Conservation (phyloP, 73 alveolate species). For the Paramecium biaurelia region DNA sequence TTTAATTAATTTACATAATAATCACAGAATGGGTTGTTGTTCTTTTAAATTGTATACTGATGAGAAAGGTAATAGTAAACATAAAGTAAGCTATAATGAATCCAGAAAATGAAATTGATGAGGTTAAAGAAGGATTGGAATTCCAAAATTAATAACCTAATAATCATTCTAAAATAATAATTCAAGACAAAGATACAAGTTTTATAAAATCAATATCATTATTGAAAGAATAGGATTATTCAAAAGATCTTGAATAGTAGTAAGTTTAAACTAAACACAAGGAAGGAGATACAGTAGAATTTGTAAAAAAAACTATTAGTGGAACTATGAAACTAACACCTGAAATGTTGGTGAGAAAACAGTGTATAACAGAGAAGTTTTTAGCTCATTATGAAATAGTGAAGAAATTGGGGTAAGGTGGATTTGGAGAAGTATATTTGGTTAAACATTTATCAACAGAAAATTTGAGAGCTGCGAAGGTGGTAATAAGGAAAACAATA, state of each 20-base stretch:
- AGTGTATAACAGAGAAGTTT: conserved; percentile 6
- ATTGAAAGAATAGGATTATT: not conserved
- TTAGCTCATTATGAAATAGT: conserved; percentile 26
- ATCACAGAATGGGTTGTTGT: not conserved
- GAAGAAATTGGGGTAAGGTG: conserved; percentile 43
- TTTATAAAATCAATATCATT: not conserved
- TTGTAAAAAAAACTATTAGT: not conserved
- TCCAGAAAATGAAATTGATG: not conserved
- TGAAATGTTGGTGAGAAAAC: conserved; percentile 40
- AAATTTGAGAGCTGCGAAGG: conserved; percentile 52
- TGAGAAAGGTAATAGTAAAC: not conserved
- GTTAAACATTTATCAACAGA: conserved; percentile 46
- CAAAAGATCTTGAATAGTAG: not conserved
- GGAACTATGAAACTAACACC: conserved; percentile 1
- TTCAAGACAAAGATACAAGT: not conserved
- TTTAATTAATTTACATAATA: not conserved
- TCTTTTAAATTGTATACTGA: not conserved
- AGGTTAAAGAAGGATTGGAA: not conserved
- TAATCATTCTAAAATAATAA: not conserved
- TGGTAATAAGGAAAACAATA: conserved; percentile 10
- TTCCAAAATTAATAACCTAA: not conserved
- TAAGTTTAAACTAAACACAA: not conserved
- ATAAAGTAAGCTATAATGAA: not conserved
- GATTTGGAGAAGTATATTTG: conserved; percentile 56
- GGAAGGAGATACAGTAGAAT: not conserved